Evolutionary conservation across 768 basidiomycete genomes (phyloP), one percentile per base, ranked within the genome.

Genomic region (Suillus variegatus): DNA sequence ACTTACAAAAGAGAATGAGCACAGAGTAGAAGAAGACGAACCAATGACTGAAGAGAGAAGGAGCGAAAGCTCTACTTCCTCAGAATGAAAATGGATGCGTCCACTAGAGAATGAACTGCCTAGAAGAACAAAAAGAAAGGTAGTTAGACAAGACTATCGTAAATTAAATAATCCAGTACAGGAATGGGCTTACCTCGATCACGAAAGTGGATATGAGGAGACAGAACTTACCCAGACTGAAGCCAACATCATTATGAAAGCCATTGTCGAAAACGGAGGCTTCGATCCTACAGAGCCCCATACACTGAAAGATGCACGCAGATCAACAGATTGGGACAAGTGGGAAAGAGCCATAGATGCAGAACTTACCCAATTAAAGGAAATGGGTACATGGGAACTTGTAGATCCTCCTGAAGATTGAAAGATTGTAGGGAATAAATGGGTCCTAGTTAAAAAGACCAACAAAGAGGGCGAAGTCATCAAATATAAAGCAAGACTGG

Each of bases 401-500:
- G 69, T 66, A 0, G 67, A 79, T 9, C 49, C 71, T 44, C 79
- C 77, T 0, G 20, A 63, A 0, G 71, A 66, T 6, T 6, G 67
- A 12, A 75, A 75, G 6, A 63, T 75, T 0, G 65, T 82, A 0
- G 67, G 66, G 2, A 74, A 73, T 41, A 73, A 72, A 64, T 79
- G 76, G 78, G 74, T 79, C 5, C 14, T 65, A 16, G 54, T 51
- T 6, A 51, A 61, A 4, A 68, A 63, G 14, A 66, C 62, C 1
- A 40, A 58, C 4, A 66, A 65, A 54, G 44, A 68, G 1, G 62
- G 69, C 0, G 6, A 44, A 0, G 40, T 72, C n/a, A 43, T 52
- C 43, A 62, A 72, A 66, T 70, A 67, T 58, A 81, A 80, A 58
- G 81, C 74, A 0, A 36, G 77, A 18, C 57, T 84, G 16, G 79